A percentile compares a stretch with the other conserved stretches of the same genome.
These are phyloP conservation scores for Bipolaris sorokiniana DNA, from an alignment of 2,329 filamentous ascomycete genomes.

Conservation along the genomic window DNA sequence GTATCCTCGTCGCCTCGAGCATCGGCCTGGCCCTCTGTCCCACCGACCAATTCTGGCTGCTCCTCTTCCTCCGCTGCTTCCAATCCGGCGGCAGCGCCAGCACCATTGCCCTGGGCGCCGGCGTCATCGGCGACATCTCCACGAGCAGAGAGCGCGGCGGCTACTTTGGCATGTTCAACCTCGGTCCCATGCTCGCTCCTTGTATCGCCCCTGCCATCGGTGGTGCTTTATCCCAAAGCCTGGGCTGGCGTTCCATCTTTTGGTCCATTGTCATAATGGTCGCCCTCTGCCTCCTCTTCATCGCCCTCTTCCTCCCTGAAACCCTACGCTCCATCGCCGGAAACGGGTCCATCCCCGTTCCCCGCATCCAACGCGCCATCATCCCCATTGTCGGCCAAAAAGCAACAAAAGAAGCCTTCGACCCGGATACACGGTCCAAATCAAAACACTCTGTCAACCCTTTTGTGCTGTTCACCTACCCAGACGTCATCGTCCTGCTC, in stretches of 20 bases:
- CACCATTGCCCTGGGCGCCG: conserved; percentile 66
- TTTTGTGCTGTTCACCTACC: conserved; percentile 36
- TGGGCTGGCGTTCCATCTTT: conserved; percentile 48
- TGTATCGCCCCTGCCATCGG: conserved; percentile 43
- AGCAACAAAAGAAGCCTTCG: conserved; percentile 14
- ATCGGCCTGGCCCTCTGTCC: conserved; percentile 46
- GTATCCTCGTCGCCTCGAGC: conserved; percentile 42
- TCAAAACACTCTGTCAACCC: conserved; percentile 36
- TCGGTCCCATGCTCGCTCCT: conserved; percentile 52
- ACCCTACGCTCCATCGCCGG: conserved; percentile 52
- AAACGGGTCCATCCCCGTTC: conserved; percentile 41
- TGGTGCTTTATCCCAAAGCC: conserved; percentile 41
- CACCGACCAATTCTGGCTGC: conserved; percentile 40
- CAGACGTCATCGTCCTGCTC: conserved; percentile 52
- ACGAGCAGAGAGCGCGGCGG: conserved; percentile 72
- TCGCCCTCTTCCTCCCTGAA: conserved; percentile 50
- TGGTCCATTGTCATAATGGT: conserved; percentile 52
- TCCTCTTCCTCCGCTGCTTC: conserved; percentile 44
- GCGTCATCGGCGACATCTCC: conserved; percentile 74
- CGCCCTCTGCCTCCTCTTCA: conserved; percentile 41
- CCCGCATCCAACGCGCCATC: conserved; percentile 28
- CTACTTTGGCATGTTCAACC: conserved; percentile 71
- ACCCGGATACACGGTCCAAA: conserved; percentile 21
- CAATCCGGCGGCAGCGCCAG: conserved; percentile 50
- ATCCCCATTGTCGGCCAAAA: conserved; percentile 34